phyloP scores from a whole-genome alignment of 2,329 filamentous ascomycete genomes.

The Ophiocordyceps camponoti-rufipedis region DNA sequence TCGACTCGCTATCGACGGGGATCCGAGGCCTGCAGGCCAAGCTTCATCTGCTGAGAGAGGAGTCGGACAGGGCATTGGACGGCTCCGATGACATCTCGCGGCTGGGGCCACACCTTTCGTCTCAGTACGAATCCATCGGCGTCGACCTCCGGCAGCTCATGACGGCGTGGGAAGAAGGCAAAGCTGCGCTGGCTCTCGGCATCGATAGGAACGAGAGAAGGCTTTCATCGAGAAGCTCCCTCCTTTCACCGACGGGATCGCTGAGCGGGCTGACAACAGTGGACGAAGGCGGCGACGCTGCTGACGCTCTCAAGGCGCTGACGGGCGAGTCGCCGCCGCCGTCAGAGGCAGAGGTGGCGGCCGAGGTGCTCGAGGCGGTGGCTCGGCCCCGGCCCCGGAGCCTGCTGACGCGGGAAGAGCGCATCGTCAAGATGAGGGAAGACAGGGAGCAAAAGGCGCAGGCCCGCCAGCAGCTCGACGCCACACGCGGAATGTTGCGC shows the following conservation, averaged over 20 bases:
- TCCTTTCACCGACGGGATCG: slow-evolving; percentile 41
- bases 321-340: slow-evolving; percentile 49
- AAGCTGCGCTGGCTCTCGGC: slow-evolving; percentile 61
- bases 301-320: slow-evolving; percentile 55
- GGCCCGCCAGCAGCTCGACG: slow-evolving; percentile 56
- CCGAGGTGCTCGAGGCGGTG: slow-evolving; percentile 83
- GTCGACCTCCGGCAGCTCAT: slow-evolving; percentile 65
- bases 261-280: slow-evolving; percentile 50
- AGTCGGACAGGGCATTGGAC: slow-evolving; percentile 65
- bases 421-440: slow-evolving; percentile 73
- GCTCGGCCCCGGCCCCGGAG: slow-evolving; percentile 53
- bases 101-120: slow-evolving; percentile 59
- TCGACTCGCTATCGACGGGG: slow-evolving; percentile 74
- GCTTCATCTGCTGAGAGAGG: slow-evolving; percentile 77
- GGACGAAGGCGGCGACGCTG: slow-evolving; percentile 26
- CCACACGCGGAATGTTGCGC: slow-evolving; percentile 74
- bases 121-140: slow-evolving; percentile 90
- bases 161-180: slow-evolving; percentile 76
- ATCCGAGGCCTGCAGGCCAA: slow-evolving; percentile 90
- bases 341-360: slow-evolving; percentile 45
- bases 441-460: slow-evolving; percentile 60
- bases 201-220: slow-evolving; percentile 66
- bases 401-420: slow-evolving; percentile 65
- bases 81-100: slow-evolving; percentile 55
- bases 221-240: slow-evolving; percentile 40